Conservation (phyloP, 805 yeast genomes). For the Saccharomycopsis synnaedendra region DNA sequence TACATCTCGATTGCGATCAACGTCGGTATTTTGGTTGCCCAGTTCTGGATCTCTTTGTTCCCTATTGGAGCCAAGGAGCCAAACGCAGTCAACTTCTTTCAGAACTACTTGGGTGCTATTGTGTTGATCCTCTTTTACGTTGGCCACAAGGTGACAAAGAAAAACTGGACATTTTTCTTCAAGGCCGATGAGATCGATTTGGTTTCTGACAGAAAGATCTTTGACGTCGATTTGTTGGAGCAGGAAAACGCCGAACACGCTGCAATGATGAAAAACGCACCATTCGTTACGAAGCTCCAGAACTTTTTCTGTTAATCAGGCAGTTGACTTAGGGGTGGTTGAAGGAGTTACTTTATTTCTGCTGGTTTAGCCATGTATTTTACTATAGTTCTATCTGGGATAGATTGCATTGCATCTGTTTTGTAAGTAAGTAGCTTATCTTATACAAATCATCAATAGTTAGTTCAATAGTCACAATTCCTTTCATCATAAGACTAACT, state of each 20-base stretch:
- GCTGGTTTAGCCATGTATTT: too few relatives aligned
- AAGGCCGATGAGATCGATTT: conserved; percentile 32
- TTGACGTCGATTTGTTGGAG: conserved; percentile 21
- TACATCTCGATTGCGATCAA: conserved; percentile 38
- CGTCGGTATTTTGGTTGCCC: conserved; percentile 40
- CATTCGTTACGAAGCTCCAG: conserved; percentile 6
- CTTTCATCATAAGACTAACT: too few relatives aligned
- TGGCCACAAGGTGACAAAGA: conserved; percentile 36
- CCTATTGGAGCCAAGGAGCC: conserved; percentile 40
- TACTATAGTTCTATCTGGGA: too few relatives aligned
- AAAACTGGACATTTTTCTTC: conserved; percentile 25
- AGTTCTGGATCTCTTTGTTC: conserved; percentile 55
- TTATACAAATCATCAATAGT: too few relatives aligned
- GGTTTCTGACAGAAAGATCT: conserved; percentile 33
- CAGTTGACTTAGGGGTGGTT: too few relatives aligned
- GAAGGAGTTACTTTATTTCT: too few relatives aligned
- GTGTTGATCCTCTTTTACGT: conserved; percentile 34
- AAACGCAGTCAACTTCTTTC: conserved; percentile 33
- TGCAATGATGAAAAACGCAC: conserved; percentile 23
- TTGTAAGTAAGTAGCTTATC: too few relatives aligned
- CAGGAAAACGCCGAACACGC: conserved; percentile 38
- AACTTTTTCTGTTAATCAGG: conserved; percentile 12
- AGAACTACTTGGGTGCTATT: conserved; percentile 38
- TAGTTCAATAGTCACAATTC: too few relatives aligned
- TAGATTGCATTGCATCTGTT: too few relatives aligned